Evolutionary conservation across 495 filamentous ascomycete genomes (phyloP).

Genomic region (Penicillium steckii): DNA sequence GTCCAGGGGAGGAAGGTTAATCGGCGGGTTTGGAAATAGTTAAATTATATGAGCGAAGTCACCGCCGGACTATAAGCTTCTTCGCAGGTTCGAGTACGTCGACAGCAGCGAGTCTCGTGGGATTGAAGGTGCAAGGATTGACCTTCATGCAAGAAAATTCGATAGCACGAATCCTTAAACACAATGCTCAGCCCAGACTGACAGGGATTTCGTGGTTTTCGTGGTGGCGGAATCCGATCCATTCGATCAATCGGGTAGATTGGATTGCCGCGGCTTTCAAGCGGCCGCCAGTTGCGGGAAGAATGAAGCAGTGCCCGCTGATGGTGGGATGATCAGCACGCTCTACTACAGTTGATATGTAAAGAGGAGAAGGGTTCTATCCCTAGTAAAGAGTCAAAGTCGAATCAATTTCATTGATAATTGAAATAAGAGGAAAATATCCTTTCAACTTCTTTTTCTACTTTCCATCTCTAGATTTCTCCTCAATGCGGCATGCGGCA

Average conservation of each 20-base stretch:
- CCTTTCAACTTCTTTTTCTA: too few relatives aligned
- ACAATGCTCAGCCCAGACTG: too few relatives aligned
- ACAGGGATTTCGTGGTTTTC: too few relatives aligned
- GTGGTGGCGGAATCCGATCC: neutral
- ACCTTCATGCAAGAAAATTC: too few relatives aligned
- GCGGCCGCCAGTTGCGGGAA: neutral
- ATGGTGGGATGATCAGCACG: neutral
- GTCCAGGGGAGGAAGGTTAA: neutral
- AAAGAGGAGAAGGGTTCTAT: neutral
- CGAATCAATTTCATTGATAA: too few relatives aligned
- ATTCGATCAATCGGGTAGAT: neutral
- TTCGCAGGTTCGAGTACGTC: too few relatives aligned
- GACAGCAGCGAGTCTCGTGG: too few relatives aligned
- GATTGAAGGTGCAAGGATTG: too few relatives aligned
- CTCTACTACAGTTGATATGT: neutral
- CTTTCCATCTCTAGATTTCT: neutral
- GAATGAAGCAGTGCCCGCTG: neutral
- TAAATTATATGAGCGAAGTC: too few relatives aligned
- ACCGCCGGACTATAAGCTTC: too few relatives aligned
- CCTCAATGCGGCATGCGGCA: neutral
- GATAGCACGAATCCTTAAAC: too few relatives aligned
- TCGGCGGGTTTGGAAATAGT: neutral
- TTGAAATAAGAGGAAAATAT: neutral
- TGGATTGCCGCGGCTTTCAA: neutral
- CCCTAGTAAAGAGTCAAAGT: neutral